These are phyloP conservation scores for Calonectria naviculata DNA, from an alignment of 2,329 filamentous ascomycete species.

Conservation along the genomic window DNA sequence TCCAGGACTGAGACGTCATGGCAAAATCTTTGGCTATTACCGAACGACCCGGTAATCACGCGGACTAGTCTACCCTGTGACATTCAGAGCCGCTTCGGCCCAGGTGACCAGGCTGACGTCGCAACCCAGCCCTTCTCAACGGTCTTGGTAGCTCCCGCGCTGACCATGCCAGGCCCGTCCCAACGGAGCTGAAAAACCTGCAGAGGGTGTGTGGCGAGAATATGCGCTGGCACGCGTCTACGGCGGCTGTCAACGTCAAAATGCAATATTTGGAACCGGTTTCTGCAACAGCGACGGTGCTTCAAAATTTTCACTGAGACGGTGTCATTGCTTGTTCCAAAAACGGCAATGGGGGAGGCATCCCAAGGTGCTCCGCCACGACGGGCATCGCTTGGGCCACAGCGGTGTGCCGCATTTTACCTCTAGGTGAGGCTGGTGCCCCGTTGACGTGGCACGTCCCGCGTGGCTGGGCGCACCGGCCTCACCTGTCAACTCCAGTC, in stretches of 20 bases:
- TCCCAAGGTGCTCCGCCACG: constrained; percentile 53
- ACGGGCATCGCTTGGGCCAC: constrained; percentile 30
- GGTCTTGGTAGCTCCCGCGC: constrained; percentile 8
- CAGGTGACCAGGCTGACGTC: constrained; percentile 16
- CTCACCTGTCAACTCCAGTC: constrained; percentile 30
- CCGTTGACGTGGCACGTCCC: constrained; percentile 55
- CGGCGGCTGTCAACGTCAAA: constrained; percentile 27
- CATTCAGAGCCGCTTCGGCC: not conserved
- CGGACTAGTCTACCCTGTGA: constrained; percentile 11
- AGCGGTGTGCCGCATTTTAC: constrained; percentile 31
- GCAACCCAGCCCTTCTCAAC: constrained; percentile 17
- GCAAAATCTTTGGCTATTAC: constrained; percentile 11
- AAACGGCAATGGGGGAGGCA: constrained; percentile 40
- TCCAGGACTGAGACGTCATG: constrained; percentile 15
- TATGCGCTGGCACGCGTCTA: constrained; percentile 40
- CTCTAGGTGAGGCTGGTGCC: constrained; percentile 50
- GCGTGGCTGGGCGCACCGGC: constrained; percentile 45
- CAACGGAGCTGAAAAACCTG: constrained; percentile 39
- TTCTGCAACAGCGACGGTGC: constrained; percentile 32
- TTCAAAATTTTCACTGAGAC: constrained; percentile 25
- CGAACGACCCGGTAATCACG: constrained; percentile 13
- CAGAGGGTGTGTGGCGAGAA: constrained; percentile 36
- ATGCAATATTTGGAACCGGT: constrained; percentile 31
- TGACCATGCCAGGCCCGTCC: constrained; percentile 7
- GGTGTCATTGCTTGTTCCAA: constrained; percentile 27